phyloP scores from a whole-genome alignment of 352 stramenopile genomes.

The Globisporangium spinosum region DNA sequence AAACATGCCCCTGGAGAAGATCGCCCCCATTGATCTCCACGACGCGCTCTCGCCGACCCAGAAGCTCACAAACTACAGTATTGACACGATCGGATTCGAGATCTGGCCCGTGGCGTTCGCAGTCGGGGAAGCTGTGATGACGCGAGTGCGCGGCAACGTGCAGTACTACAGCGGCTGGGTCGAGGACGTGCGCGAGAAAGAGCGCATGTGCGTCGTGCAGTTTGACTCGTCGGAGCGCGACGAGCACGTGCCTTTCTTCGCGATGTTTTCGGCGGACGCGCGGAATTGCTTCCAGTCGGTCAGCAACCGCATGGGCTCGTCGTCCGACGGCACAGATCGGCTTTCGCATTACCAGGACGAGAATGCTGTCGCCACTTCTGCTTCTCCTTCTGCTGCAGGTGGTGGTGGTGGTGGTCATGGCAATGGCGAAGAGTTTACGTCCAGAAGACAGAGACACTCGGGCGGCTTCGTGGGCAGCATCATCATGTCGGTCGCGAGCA shows the following conservation, averaged over 20 bases:
- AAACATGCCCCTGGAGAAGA: conserved; percentile 45
- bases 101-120: conserved; percentile 45
- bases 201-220: conserved; percentile 53
- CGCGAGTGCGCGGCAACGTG: conserved; percentile 45
- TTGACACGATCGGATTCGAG: conserved; percentile 77
- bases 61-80: conserved; percentile 72
- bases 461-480: conserved; percentile 56
- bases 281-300: conserved; percentile 40
- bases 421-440: background rate
- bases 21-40: conserved; percentile 47
- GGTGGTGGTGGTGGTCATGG: background rate
- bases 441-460: conserved; percentile 32
- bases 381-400: background rate
- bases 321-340: conserved; percentile 26
- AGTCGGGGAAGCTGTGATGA: conserved; percentile 60
- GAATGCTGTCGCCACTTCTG: background rate
- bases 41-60: conserved; percentile 54
- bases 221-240: conserved; percentile 75
- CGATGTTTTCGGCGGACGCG: conserved; percentile 63
- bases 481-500: conserved; percentile 49
- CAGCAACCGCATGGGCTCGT: conserved; percentile 37
- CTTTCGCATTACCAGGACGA: conserved; percentile 20
- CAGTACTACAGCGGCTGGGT: conserved; percentile 62
- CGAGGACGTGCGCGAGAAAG: conserved; percentile 50
- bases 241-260: conserved; percentile 52